Evolutionary conservation across 1,284 basidiomycete genomes (phyloP), one percentile per base, ranked within the genome.

Genomic region (Ganoderma boninense): DNA sequence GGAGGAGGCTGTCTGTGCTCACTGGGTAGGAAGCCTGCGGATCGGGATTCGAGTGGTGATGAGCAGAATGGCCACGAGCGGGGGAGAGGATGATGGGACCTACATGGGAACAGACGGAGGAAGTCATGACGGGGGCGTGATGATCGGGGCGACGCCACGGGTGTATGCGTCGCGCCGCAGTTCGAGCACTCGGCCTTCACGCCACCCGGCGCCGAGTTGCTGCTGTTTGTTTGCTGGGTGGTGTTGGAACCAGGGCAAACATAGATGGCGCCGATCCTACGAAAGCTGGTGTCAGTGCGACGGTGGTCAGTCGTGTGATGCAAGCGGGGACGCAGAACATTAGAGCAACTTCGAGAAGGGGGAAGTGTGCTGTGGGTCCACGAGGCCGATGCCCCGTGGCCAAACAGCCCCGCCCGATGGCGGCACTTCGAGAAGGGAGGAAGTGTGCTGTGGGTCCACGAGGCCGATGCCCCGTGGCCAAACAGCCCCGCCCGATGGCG

Each of bases 141-240:
- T 70, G 52, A 64, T 66, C 62, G 62, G 49, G 54, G 49, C 29
- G 64, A 62, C n/a, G n/a, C n/a, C n/a, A n/a, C n/a, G n/a, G n/a
- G 93, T 0, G 93, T 95, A 75, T 94, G 92, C 0, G 92, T 95
- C 5, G 93, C 93, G 42, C 93, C 93, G 75, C 93, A 95, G 80
- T 95, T 94, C 16, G 90, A 90, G 76, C 93, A 94, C 76, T 95
- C 93, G 13, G 92, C 92, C 82, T 94, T 95, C 71, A 92, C 90
- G 52, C 93, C 92, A n/a, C 91, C 91, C 1, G 92, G 92, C 2
- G 87, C 87, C 43, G 86, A 82, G 75, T 82, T 83, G 71, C 72
- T 77, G 52, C 75, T 77, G 64, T 72, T 72, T 42, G 71, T 75
- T 70, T 73, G 73, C 62, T 78, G 82, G 43, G 85, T 79, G 11